Evolutionary conservation across 192 early-diverging fungal species (phyloP).

Genomic region (Phycomyces blakesleeanus): DNA sequence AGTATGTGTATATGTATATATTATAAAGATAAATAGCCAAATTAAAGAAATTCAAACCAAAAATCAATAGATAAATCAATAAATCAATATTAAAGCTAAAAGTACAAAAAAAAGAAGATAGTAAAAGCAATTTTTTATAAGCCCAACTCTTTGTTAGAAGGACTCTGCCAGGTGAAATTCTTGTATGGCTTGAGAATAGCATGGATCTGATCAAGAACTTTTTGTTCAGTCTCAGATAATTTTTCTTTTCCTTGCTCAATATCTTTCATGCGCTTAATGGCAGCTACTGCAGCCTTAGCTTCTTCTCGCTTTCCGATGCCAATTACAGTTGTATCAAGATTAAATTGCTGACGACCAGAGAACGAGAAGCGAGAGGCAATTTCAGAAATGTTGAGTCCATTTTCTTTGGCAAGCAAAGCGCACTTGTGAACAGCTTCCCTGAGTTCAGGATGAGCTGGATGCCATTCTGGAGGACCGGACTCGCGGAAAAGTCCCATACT

Average conservation of each 20-base stretch:
- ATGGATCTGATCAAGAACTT: constrained; percentile 30
- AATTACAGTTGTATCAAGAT: constrained; percentile 43
- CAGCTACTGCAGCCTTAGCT: constrained; percentile 40
- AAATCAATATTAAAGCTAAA: no score
- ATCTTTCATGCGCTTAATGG: constrained; percentile 31
- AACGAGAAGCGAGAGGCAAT: constrained; percentile 53
- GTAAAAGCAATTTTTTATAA: neutral
- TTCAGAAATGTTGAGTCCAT: constrained; percentile 44
- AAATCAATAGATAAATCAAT: neutral
- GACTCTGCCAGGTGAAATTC: constrained; percentile 45
- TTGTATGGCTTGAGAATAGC: constrained; percentile 34
- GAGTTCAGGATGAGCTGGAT: constrained; percentile 57
- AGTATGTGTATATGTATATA: no score
- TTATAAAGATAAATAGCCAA: no score
- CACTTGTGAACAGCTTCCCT: constrained; percentile 47
- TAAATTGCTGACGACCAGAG: constrained; percentile 31
- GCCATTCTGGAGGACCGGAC: constrained; percentile 54
- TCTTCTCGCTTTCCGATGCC: constrained; percentile 44
- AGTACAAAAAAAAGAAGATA: neutral
- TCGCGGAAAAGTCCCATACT: constrained; percentile 66
- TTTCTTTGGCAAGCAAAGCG: constrained; percentile 32
- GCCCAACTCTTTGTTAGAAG: constrained; percentile 28
- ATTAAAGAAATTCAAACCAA: neutral
- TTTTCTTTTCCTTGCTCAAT: constrained; percentile 19
- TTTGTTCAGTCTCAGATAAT: constrained; percentile 20